Evolutionary conservation across 2,329 filamentous ascomycete genomes (phyloP).

Genomic region (Aaosphaeria pasadenensis): DNA sequence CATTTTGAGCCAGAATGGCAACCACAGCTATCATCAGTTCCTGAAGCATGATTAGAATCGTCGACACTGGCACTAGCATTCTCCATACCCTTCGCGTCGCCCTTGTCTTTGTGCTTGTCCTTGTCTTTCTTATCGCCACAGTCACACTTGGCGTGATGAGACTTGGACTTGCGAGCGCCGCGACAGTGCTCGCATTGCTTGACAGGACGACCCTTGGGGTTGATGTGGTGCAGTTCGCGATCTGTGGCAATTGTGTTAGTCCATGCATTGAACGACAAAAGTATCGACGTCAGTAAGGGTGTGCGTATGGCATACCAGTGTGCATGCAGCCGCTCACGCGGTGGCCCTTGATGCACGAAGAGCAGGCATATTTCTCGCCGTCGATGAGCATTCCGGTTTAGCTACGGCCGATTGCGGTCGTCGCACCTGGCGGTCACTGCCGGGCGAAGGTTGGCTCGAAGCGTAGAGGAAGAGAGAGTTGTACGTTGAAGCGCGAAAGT

Average conservation of each 20-base stretch:
- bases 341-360: slow-evolving; percentile 96
- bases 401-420: slow-evolving; percentile 34
- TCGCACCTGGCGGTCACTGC: slow-evolving; percentile 23
- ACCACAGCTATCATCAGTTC: slow-evolving; percentile 41
- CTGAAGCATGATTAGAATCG: slow-evolving; percentile 25
- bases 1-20: slow-evolving; percentile 60
- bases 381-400: slow-evolving; percentile 49
- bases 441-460: slow-evolving; percentile 10
- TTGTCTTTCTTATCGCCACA: slow-evolving; percentile 86
- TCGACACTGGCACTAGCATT: slow-evolving; percentile 28
- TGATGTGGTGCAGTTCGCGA: slow-evolving; percentile 88
- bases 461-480: slow-evolving; percentile 5
- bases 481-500: slow-evolving; percentile 1
- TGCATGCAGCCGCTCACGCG: slow-evolving; percentile 99
- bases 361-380: slow-evolving; percentile 97
- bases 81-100: slow-evolving; percentile 37
- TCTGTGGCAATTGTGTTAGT: slow-evolving; percentile 52
- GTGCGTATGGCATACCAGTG: slow-evolving; percentile 60
- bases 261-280: not conserved
- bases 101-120: slow-evolving; percentile 47
- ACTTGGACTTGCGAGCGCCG: slow-evolving; percentile 90
- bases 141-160: slow-evolving; percentile 93
- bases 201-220: slow-evolving; percentile 95
- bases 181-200: slow-evolving; percentile 98
- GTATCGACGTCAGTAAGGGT: slow-evolving; percentile 11